Base-by-base conservation (phyloP, 2,329 filamentous ascomycete genomes). In the Akanthomyces uredinophilus region DNA sequence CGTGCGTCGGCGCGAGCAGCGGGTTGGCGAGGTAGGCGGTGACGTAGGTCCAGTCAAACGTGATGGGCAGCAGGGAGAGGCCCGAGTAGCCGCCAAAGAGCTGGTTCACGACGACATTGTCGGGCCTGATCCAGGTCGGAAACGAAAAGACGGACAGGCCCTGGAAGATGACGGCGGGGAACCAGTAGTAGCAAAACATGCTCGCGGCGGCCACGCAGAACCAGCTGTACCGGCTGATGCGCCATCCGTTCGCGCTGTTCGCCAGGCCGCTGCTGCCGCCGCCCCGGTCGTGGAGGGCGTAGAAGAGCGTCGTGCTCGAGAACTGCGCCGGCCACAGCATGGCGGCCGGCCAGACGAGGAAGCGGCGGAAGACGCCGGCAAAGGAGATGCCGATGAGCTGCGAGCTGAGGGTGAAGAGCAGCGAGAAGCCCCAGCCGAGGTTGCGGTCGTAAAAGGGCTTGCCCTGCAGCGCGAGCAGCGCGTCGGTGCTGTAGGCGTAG, bases 271-370 rank as follows among this genome's bases (percentile, higher is more conserved):
- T 75, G 61, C 81, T 70, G 27, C 70, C 74, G 57, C 75, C 74
- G 56, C 64, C 27, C 3, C 74, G 74, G 58, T 78, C 75, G 51
- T 79, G 77, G 3, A 79, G 72, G 18, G 74, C 76, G 35, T 77
- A 72, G 64, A 84, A 77, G 8, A 85, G 73, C 0, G 78, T 76
- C 0, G 77, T 79, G 64, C 78, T 82, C 3, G 72, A 73, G 27
- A 79, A 68, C 76, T 78, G 60, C 80, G 74, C 75, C 2, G 84
- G 84, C 83, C 84, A 87, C 63, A 87, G 81, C 83, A 87, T 87
- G 37, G 83, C 79, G 1, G 84, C 81, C 0, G 83, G 85, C 70
- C 75, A 80, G n/a, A 84, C 79, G 22, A 87, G 76, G 70, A 83
- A 87, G 27, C 81, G 77, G 32, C 83, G 77, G 37, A 79, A 77